phyloP scores from a whole-genome alignment of 768 basidiomycete species.

The Mycena latifolia region DNA sequence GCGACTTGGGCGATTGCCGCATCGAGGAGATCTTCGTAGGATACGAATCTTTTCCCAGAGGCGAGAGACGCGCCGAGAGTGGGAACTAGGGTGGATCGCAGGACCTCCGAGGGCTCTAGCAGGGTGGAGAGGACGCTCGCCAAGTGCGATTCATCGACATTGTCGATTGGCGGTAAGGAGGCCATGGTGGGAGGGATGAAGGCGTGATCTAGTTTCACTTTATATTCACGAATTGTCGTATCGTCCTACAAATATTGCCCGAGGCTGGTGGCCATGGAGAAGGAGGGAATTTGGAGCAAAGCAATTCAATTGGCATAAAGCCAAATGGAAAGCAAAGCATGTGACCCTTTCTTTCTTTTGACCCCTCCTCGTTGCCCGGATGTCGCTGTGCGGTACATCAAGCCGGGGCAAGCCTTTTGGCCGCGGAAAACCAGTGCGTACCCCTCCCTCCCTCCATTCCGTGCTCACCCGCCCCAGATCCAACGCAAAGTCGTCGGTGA shows the following conservation, averaged over 20 bases:
- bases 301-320: no score
- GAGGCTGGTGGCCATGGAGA: no score
- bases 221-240: no score
- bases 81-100: constrained; percentile 66
- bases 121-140: constrained; percentile 42
- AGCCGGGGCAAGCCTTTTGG: constrained; percentile 67
- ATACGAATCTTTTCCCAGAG: constrained; percentile 41
- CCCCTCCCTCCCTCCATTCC: background rate
- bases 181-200: background rate
- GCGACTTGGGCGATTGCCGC: constrained; percentile 60
- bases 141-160: constrained; percentile 49
- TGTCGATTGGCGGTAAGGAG: constrained; percentile 49
- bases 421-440: constrained; percentile 62
- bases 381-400: constrained; percentile 72
- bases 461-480: constrained; percentile 17
- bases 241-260: no score
- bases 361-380: constrained; percentile 37
- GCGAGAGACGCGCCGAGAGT: constrained; percentile 53
- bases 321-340: no score
- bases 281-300: no score
- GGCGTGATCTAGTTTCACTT: no score
- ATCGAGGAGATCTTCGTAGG: constrained; percentile 71
- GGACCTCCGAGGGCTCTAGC: constrained; percentile 73
- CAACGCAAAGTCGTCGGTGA: constrained; percentile 37
- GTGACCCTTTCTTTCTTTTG: no score